A percentile compares a stretch with the other conserved stretches of the same genome.
These are phyloP conservation scores for Blastobotrys parvus DNA, from an alignment of 805 yeast species.

Conservation along the genomic window DNA sequence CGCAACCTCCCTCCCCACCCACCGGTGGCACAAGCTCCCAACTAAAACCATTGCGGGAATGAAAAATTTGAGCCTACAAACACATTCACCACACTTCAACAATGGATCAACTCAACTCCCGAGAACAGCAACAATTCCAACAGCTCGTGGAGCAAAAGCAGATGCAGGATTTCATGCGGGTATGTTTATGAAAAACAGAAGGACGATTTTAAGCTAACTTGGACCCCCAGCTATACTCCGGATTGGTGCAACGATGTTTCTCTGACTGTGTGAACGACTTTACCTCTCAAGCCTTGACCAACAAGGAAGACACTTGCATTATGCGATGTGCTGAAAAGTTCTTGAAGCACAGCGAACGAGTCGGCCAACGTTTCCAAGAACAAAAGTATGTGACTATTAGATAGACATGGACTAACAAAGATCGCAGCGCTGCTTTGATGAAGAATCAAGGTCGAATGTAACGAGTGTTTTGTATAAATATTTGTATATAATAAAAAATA, in stretches of 20 bases:
- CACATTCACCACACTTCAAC: too few species aligned
- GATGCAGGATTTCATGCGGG: conserved; percentile 97
- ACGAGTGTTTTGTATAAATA: too few species aligned
- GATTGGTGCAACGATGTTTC: conserved; percentile 94
- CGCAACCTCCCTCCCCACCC: neutral
- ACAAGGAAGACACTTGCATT: conserved; percentile 80
- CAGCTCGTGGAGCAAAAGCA: conserved; percentile 94
- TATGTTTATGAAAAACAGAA: conserved; percentile 26
- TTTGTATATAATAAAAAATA: too few species aligned
- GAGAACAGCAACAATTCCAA: conserved; percentile 96
- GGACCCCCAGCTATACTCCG: conserved; percentile 58
- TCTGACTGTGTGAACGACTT: conserved; percentile 97
- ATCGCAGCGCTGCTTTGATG: conserved; percentile 16
- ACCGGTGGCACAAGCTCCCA: neutral
- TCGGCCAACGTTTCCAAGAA: conserved; percentile 98
- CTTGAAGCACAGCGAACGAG: conserved; percentile 96
- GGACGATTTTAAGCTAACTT: neutral
- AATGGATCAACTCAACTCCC: conserved; percentile 92
- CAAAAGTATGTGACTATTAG: conserved; percentile 73
- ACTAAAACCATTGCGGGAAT: neutral
- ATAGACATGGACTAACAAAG: too few species aligned
- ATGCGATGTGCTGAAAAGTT: conserved; percentile 94
- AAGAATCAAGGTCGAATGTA: conserved; percentile 12
- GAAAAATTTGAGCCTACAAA: neutral
- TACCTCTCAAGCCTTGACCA: conserved; percentile 80